Base-by-base conservation (phyloP, 129 eudicot species). In the Arctium lappa region DNA sequence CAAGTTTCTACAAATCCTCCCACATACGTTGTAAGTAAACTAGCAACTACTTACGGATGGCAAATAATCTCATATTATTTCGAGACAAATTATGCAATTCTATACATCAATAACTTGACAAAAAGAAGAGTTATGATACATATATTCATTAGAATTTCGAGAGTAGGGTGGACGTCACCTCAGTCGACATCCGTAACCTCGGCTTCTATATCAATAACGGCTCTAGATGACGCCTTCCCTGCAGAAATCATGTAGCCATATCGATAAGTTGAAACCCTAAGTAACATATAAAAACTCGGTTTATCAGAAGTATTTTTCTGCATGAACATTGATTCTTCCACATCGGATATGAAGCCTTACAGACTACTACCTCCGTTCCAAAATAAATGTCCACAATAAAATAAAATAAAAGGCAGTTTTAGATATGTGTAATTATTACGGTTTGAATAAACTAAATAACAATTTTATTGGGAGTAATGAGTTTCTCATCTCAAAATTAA, bases 141-240 rank as follows among this genome's bases (percentile, higher is more conserved):
- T 42, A 84, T 73, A 27, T 79, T 65, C 68, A 73, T 56, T 69
- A 40, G 27, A 16, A 40, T 39, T 16, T 60, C 29, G 4, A n/a
- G 68, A 74, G 62, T 11, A 22, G 16, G 42, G 62, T 42, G 34
- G 82, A 53, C 15, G 66, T 0, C 37, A 69, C 81, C 80, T 90
- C 89, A 92, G 18, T 94, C 98, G 22, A 88, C 89, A 83, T 94
- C 98, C 82, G 80, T 90, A 69, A 94, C 87, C 82, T 94, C 98
- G 27, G 98, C 98, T 86, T 94, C 98, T 53, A 94, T 81, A 85
- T 94, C 98, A 73, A 94, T 94, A 72, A 94, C 79, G 16, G 87
- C 81, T 79, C 40, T 78, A 70, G 96, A 92, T 38, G 90, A 81
- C 81, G 81, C 82, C 69, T 87, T 93, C 80, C 94, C 98, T 93